Evolutionary conservation across 805 yeast species (phyloP).

Genomic region (Tetrapisispora taiwanensis): DNA sequence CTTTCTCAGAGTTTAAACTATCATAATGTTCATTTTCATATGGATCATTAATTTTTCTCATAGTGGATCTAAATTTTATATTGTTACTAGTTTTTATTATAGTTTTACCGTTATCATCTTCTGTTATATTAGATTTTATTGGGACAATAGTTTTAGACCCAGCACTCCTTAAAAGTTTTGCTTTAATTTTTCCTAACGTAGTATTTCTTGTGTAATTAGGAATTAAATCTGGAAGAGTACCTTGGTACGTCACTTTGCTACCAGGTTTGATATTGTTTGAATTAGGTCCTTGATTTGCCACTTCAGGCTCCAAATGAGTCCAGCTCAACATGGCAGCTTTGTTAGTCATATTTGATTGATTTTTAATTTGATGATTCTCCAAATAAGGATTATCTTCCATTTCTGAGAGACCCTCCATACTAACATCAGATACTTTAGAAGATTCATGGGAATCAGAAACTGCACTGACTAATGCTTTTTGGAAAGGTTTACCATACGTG

Average conservation of each 20-base stretch:
- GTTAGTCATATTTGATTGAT: not conserved
- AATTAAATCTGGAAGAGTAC: constrained; percentile 22
- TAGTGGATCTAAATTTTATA: constrained; percentile 19
- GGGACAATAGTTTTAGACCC: not conserved
- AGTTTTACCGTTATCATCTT: constrained; percentile 2
- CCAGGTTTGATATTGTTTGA: not conserved
- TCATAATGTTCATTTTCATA: not conserved
- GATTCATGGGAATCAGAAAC: not conserved
- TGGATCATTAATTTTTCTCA: constrained; percentile 13
- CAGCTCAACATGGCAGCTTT: not conserved
- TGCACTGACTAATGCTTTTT: no score
- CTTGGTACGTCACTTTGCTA: constrained; percentile 13
- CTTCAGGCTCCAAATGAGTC: not conserved
- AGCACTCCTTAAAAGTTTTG: constrained; percentile 5
- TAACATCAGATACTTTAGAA: not conserved
- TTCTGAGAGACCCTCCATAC: not conserved
- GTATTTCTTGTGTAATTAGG: constrained; percentile 16
- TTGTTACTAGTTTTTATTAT: constrained; percentile 1
- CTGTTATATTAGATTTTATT: constrained; percentile 1
- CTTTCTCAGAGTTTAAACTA: not conserved
- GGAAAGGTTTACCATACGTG: not conserved
- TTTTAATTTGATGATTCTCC: not conserved
- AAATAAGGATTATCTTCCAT: not conserved
- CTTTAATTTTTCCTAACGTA: constrained; percentile 11
- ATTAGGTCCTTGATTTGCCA: not conserved